phyloP scores from a whole-genome alignment of 2,329 filamentous ascomycete species.

The Akanthomyces lecanii region DNA sequence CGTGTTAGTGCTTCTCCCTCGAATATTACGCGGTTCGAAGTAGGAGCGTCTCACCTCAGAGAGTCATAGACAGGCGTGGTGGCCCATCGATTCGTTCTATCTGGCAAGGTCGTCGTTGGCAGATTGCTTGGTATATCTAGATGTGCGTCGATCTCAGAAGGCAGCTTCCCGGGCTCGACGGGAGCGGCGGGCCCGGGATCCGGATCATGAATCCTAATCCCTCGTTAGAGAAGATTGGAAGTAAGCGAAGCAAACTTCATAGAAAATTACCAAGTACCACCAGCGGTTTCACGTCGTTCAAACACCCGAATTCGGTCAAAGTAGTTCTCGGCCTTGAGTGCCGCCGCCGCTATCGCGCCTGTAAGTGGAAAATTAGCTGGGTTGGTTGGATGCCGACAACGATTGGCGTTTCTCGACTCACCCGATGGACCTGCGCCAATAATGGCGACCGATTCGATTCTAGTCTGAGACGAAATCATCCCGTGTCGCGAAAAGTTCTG shows the following conservation, averaged over 20 bases:
- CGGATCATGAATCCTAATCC: conserved; percentile 47
- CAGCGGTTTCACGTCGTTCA: conserved; percentile 39
- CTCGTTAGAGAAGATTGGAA: neutral
- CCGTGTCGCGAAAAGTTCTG: neutral
- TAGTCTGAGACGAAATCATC: conserved; percentile 18
- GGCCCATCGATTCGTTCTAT: conserved; percentile 40
- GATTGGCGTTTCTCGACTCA: conserved; percentile 19
- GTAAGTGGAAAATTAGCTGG: neutral
- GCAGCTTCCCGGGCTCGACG: conserved; percentile 40
- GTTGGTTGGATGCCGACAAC: neutral
- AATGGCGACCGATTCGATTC: conserved; percentile 38
- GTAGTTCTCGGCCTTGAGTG: conserved; percentile 41
- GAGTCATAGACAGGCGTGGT: conserved; percentile 49
- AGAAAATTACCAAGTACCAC: conserved; percentile 40
- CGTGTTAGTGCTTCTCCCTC: neutral
- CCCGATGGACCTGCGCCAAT: conserved; percentile 42
- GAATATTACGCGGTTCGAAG: neutral
- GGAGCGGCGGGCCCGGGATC: conserved; percentile 32
- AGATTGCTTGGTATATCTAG: conserved; percentile 40
- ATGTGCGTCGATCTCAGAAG: conserved; percentile 42
- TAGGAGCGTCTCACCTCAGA: conserved; percentile 40
- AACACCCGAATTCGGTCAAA: conserved; percentile 41
- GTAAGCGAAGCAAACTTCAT: neutral
- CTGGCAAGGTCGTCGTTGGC: conserved; percentile 37
- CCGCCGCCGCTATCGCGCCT: conserved; percentile 46